phyloP scores from a whole-genome alignment of 2,329 filamentous ascomycete genomes.

The Claviceps sp. region DNA sequence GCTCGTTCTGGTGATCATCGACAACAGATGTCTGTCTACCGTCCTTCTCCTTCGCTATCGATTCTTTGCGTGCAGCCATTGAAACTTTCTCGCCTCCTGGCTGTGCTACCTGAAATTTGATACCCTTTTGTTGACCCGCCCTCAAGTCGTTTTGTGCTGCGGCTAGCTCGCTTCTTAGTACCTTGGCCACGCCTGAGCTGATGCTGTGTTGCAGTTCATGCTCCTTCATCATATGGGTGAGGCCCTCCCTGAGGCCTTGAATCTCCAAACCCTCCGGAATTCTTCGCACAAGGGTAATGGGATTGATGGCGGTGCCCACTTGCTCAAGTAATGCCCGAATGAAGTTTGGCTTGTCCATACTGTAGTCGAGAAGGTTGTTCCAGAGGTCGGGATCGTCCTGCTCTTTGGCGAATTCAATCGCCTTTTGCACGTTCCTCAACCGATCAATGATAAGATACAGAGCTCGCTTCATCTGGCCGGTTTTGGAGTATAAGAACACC shows the following conservation, averaged over 20 bases:
- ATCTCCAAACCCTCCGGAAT: slow-evolving; percentile 93
- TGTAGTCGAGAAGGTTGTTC: slow-evolving; percentile 89
- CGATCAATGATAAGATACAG: slow-evolving; percentile 87
- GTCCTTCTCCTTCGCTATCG: slow-evolving; percentile 11
- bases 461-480: slow-evolving; percentile 82
- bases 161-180: slow-evolving; percentile 77
- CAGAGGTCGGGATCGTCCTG: slow-evolving; percentile 87
- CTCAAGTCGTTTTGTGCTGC: slow-evolving; percentile 70
- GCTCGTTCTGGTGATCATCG: slow-evolving; percentile 12
- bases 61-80: slow-evolving; percentile 12
- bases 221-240: slow-evolving; percentile 85
- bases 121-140: slow-evolving; percentile 65
- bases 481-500: slow-evolving; percentile 93
- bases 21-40: not conserved
- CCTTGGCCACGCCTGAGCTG: slow-evolving; percentile 74
- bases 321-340: slow-evolving; percentile 86
- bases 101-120: slow-evolving; percentile 70
- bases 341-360: slow-evolving; percentile 94
- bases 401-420: slow-evolving; percentile 87
- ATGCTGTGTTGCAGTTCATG: slow-evolving; percentile 94
- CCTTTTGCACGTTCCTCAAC: slow-evolving; percentile 80
- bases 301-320: slow-evolving; percentile 86
- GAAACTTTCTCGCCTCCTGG: slow-evolving; percentile 27
- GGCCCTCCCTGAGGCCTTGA: slow-evolving; percentile 73
- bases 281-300: slow-evolving; percentile 74